Evolutionary conservation across 139 green algal species (phyloP).

Genomic region (Chlorella sp.): DNA sequence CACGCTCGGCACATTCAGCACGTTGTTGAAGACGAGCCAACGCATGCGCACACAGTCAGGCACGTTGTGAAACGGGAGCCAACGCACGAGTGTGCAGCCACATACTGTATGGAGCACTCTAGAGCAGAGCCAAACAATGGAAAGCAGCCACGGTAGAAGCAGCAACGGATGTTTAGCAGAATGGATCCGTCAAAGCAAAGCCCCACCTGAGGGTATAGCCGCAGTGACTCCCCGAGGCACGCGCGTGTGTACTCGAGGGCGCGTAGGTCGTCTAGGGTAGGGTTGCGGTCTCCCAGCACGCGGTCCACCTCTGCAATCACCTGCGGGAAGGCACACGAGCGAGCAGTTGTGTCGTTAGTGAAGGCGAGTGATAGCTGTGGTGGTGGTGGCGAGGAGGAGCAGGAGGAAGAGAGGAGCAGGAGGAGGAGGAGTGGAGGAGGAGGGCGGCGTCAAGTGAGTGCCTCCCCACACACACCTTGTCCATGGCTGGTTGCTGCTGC

Average conservation of each 20-base stretch:
- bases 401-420: too few species aligned
- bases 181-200: background rate
- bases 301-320: constrained; percentile 57
- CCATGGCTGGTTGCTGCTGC: constrained; percentile 70
- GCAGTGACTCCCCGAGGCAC: constrained; percentile 50
- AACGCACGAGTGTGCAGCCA: too few species aligned
- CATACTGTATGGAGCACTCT: too few species aligned
- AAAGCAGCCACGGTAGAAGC: background rate
- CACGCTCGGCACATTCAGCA: too few species aligned
- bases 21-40: too few species aligned
- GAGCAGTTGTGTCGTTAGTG: background rate
- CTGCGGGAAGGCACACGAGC: background rate
- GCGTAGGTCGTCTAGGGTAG: constrained; percentile 62
- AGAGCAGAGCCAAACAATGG: too few species aligned
- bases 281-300: constrained; percentile 52
- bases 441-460: too few species aligned
- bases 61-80: too few species aligned
- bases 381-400: background rate
- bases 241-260: constrained; percentile 57
- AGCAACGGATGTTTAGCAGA: background rate
- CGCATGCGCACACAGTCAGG: too few species aligned
- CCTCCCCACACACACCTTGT: constrained; percentile 27
- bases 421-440: too few species aligned
- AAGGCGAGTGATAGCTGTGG: background rate
- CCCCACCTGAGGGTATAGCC: constrained; percentile 17